phyloP scores from a whole-genome alignment of 208 protist genomes.

The Trichomonas vaginalis region DNA sequence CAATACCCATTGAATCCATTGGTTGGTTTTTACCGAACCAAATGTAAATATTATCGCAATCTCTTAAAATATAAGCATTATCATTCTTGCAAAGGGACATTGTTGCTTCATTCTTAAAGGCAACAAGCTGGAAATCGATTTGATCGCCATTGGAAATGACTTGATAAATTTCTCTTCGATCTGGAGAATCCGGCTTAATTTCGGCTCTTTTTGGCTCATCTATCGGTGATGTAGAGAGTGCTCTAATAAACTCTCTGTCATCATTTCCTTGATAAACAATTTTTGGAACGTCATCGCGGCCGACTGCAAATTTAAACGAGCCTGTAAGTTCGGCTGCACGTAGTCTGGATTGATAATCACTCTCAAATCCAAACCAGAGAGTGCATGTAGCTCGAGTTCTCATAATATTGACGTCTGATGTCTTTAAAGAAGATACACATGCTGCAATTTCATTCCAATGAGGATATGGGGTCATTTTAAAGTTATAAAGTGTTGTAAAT shows the following conservation, averaged over 20 bases:
- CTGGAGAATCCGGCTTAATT: neutral
- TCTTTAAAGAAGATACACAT: neutral
- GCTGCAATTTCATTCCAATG: constrained; percentile 11
- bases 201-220: neutral
- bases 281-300: neutral
- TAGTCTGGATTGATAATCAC: neutral
- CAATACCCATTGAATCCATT: neutral
- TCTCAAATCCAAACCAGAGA: neutral
- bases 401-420: neutral
- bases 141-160: neutral
- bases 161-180: constrained; percentile 1
- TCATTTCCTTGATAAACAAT: neutral
- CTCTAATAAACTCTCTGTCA: neutral
- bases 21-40: constrained; percentile 5
- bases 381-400: neutral
- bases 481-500: neutral
- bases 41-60: neutral
- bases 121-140: neutral
- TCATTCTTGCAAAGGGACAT: neutral
- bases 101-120: neutral
- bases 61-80: constrained; percentile 1
- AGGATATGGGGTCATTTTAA: neutral
- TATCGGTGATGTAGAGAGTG: neutral
- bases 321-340: neutral
- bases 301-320: neutral